Evolutionary conservation across 208 protist genomes (phyloP), one percentile per base, ranked within the genome.

Genomic region (Phytomonas sp.): DNA sequence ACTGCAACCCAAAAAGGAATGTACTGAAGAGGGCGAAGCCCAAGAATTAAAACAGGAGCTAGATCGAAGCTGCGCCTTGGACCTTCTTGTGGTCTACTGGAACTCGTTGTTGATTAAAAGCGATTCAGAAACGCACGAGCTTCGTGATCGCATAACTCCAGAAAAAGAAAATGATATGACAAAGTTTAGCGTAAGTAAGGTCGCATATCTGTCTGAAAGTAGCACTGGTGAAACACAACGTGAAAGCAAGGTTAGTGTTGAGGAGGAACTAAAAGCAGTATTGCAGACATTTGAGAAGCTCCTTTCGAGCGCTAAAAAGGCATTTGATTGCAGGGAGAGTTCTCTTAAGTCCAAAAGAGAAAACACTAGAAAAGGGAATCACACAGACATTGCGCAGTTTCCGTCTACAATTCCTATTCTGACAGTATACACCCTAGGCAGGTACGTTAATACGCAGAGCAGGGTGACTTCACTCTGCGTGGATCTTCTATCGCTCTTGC

Each of bases 151-250:
- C 28, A 32, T n/a, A 0, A 26, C 20, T 62, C 62, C 0, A 0
- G 69, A 68, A 29, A 40, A 69, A 37, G 40, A 36, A 17, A 4
- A 46, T 8, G 32, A 51, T 40, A 71, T 31, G 37, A 68, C 23
- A n/a, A 59, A 59, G 60, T 8, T 36, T 46, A 28, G 8, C 0
- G 33, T 32, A 11, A 29, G 59, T 31, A 46, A 62, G 32, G 11
- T n/a, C 37, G 46, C 26, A 11, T 71, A n/a, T 36, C 5, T 20
- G 26, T 46, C 23, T 46, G 34, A 30, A 36, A 6, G 3, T 70
- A 33, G 11, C 28, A 68, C 20, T 46, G 28, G 23, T 56, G 46
- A 56, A 26, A 26, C 46, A 7, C 46, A 56, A 56, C 20, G 17
- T 20, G 46, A 56, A 56, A 56, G 11, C 20, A 56, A 56, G 46